These are phyloP conservation scores for Apium graveolens DNA, from an alignment of 129 eudicot species.

Conservation along the genomic window DNA sequence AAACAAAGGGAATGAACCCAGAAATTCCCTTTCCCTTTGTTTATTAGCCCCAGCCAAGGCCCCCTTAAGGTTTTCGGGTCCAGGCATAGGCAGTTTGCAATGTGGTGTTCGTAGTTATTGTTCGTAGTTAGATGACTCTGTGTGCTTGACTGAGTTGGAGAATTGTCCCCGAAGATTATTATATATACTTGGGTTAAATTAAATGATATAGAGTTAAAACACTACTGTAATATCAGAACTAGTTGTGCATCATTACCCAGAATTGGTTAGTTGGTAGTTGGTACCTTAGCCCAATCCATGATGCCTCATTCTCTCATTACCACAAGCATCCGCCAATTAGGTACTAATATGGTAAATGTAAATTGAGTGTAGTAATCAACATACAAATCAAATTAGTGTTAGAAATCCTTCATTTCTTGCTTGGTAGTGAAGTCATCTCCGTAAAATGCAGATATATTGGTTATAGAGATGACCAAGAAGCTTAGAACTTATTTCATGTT, in stretches of 20 bases:
- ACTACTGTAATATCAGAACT: too few species aligned
- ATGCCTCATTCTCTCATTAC: background rate
- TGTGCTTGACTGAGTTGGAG: background rate
- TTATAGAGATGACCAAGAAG: background rate
- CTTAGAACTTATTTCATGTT: background rate
- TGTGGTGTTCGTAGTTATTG: background rate
- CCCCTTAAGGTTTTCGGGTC: background rate
- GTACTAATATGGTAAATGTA: too few species aligned
- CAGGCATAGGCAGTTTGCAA: background rate
- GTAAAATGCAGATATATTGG: background rate
- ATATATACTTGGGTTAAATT: background rate
- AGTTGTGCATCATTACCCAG: background rate
- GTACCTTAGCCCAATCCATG: background rate
- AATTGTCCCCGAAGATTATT: background rate
- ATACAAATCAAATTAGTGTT: too few species aligned
- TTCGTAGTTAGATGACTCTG: background rate
- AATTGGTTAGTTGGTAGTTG: background rate
- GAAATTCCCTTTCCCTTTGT: too few species aligned
- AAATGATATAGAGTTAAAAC: too few species aligned
- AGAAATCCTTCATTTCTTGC: too few species aligned
- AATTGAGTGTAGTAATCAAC: too few species aligned
- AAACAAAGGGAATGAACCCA: too few species aligned
- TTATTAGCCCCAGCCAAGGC: too few species aligned
- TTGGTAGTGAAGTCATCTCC: background rate
- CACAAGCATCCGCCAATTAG: background rate